phyloP scores from a whole-genome alignment of 139 green algal species.

The Tetraselmis chui region DNA sequence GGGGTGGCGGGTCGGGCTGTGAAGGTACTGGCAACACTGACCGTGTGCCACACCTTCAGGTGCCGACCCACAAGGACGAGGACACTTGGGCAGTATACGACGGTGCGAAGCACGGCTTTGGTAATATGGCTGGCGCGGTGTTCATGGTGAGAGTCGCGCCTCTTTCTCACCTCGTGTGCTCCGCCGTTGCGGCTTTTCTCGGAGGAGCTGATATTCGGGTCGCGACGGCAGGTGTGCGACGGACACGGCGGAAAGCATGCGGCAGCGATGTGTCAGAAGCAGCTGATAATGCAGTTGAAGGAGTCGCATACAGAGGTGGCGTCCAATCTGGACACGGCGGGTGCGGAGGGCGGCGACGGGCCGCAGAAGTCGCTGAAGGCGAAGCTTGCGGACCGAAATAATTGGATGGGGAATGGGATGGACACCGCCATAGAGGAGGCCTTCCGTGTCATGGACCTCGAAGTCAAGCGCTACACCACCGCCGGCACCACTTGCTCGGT shows the following conservation, averaged over 20 bases:
- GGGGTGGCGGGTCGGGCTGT: too few species aligned
- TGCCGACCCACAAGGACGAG: not conserved
- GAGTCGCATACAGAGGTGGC: not conserved
- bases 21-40: too few species aligned
- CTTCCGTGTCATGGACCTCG: not conserved
- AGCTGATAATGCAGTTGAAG: not conserved
- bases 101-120: not conserved
- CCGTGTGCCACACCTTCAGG: too few species aligned
- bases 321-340: not conserved
- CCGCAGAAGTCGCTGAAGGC: not conserved
- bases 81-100: not conserved
- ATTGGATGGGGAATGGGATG: not conserved
- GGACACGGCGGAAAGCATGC: not conserved
- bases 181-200: not conserved
- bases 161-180: not conserved
- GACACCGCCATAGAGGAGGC: not conserved
- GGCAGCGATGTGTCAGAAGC: not conserved
- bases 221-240: not conserved
- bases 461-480: not conserved
- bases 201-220: too few species aligned
- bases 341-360: not conserved
- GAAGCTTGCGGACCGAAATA: not conserved
- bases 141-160: not conserved
- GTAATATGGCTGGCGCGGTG: not conserved
- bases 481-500: not conserved